Percentiles rank a stretch among this genome's conserved stretches.
Conservation (phyloP, 2,329 filamentous ascomycete genomes). For the Phoma sp. region DNA sequence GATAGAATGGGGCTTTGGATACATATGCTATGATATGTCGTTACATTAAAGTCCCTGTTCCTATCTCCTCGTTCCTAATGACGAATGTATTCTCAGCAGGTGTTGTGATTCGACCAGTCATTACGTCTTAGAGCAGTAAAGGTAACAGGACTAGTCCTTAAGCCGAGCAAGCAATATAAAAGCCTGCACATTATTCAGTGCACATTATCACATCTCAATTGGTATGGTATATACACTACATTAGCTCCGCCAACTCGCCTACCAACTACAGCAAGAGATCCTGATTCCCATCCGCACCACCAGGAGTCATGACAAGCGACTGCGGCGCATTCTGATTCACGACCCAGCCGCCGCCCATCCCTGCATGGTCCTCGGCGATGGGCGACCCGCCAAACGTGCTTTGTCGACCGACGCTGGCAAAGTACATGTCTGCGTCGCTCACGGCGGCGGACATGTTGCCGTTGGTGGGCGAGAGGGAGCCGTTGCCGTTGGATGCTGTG, state of each 20-base stretch:
- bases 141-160: too few relatives aligned
- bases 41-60: too few relatives aligned
- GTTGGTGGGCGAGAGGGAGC: conserved; percentile 28
- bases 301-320: conserved; percentile 39
- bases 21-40: too few relatives aligned
- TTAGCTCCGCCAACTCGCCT: not conserved
- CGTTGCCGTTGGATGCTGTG: conserved; percentile 37
- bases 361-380: conserved; percentile 38
- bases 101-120: too few relatives aligned
- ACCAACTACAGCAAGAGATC: conserved; percentile 38
- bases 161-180: too few relatives aligned
- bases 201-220: too few relatives aligned
- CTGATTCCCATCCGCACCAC: conserved; percentile 38
- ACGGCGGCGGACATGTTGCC: conserved; percentile 73
- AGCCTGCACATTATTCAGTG: too few relatives aligned
- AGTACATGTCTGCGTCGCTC: conserved; percentile 88
- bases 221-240: conserved; percentile 3
- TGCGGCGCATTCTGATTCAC: conserved; percentile 47
- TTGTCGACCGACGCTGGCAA: conserved; percentile 64
- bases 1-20: too few relatives aligned
- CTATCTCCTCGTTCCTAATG: too few relatives aligned
- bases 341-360: conserved; percentile 44
- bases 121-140: too few relatives aligned
- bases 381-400: conserved; percentile 47
- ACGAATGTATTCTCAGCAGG: too few relatives aligned